Percentiles rank a stretch among this genome's conserved stretches.
Conservation (phyloP, 306 rosid genomes). For the Datisca glomerata region DNA sequence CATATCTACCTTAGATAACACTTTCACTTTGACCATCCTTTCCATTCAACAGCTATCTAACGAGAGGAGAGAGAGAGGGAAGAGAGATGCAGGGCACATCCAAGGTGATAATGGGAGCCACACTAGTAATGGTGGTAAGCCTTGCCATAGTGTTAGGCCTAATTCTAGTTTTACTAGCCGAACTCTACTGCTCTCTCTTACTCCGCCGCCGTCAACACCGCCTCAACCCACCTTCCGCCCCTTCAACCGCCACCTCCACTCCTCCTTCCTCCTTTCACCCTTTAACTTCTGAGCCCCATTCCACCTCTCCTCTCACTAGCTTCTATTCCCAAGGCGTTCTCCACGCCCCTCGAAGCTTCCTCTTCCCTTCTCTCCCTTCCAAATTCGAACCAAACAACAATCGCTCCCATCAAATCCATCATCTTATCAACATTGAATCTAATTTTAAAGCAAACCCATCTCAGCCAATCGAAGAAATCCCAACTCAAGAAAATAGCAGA, state of each 20-base stretch:
- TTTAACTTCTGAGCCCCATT: conserved; percentile 1
- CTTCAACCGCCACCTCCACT: conserved; percentile 3
- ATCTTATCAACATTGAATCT: conserved; percentile 30
- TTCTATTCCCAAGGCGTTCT: conserved; percentile 65
- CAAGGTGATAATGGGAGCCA: conserved; percentile 77
- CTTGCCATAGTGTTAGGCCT: conserved; percentile 77
- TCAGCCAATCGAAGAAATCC: background rate
- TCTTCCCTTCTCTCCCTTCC: conserved; percentile 38
- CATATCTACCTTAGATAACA: too few species aligned
- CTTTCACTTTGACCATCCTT: too few species aligned
- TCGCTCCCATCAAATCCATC: conserved; percentile 28
- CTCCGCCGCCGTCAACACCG: conserved; percentile 63
- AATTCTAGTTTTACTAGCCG: conserved; percentile 64
- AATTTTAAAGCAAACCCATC: conserved; percentile 1
- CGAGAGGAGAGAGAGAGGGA: conserved; percentile 9
- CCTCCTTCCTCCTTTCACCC: conserved; percentile 6
- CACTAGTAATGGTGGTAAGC: conserved; percentile 67
- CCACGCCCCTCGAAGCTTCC: conserved; percentile 62
- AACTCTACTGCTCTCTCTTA: conserved; percentile 90
- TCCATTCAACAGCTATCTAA: too few species aligned
- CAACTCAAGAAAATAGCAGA: background rate
- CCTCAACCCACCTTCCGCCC: conserved; percentile 12
- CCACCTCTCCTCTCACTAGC: conserved; percentile 24
- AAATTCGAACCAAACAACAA: conserved; percentile 24
- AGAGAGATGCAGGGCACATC: conserved; percentile 75